Base-by-base conservation (phyloP, 2,329 filamentous ascomycete species). In the Colletotrichum nymphaeae region DNA sequence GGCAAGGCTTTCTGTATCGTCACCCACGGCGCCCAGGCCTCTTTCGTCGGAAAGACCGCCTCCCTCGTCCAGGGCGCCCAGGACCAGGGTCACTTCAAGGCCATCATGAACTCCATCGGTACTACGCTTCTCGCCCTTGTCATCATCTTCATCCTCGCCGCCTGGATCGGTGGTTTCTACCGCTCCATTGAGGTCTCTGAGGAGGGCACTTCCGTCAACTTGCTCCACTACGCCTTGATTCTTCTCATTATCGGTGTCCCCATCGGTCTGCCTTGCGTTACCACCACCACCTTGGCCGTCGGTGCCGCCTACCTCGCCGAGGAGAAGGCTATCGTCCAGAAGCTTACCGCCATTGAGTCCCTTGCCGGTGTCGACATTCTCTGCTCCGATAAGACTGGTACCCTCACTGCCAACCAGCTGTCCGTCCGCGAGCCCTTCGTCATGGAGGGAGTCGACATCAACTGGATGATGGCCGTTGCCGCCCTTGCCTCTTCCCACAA, bases 381-480 rank as follows among this genome's bases (percentile, higher is more conserved):
- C 76, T 95, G 93, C 88, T 94, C 93, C 78, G 93, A 95, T 86
- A 94, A 95, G 89, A 94, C 93, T 58, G 93, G 93, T 86, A 95
- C 93, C 42, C 88, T 94, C 78, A 93, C 92, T 72, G 91, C 91
- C 77, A 93, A 93, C 83, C 92, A 94, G 86, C 88, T 94, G 66
- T 92, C 90, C 79, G 93, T 94, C 80, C 92, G 93, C 81, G 93
- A 94, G 80, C 93, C 93, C 24, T 94, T 92, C 84, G 92, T 94
- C 72, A 90, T 92, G 74, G 93, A 94, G 83, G 93, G 93, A 78
- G 90, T 93, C 80, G 92, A 94, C 83, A 90, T 94, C 82, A 93
- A 94, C 87, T 94, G 92, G 92, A 94, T 94, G 92, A 94, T 94
- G 93, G 92, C 93, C 76, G 93, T 93, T 74, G 93, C 93, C 73